Base-by-base conservation (phyloP, 805 yeast species). In the Starmerella powellii region DNA sequence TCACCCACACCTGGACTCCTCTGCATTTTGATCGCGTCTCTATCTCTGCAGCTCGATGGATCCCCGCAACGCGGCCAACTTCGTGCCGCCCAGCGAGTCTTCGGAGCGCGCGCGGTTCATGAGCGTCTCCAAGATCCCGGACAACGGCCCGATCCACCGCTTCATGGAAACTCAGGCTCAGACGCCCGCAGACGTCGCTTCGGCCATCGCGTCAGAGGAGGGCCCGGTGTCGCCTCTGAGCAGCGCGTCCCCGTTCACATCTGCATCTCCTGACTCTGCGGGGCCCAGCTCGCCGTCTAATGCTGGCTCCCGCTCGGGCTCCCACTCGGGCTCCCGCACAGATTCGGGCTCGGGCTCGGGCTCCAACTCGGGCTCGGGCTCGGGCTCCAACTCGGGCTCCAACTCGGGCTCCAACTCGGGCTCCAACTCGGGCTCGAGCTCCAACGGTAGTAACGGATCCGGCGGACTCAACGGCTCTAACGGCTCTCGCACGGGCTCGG, bases 11-110 rank as follows among this genome's bases (percentile, higher is more conserved):
- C n/a, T n/a, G n/a, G n/a, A n/a, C n/a, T n/a, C n/a, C n/a, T n/a
- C n/a, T n/a, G n/a, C n/a, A n/a, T n/a, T n/a, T n/a, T n/a, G n/a
- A n/a, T n/a, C n/a, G n/a, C n/a, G n/a, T n/a, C n/a, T n/a, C n/a
- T n/a, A n/a, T n/a, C n/a, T n/a, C n/a, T n/a, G n/a, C n/a, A n/a
- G n/a, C n/a, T n/a, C n/a, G n/a, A 86, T 86, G 97, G 97, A 87
- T 59, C 97, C 97, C 18, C 80, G 88, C 3, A 74, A 79, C 62
- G 95, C 86, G 51, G 94, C 95, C 16, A 77, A 85, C 60, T 87
- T 85, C 61, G 75, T 78, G 38, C 94, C 95, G 10, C 94, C 95
- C 0, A 76, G 85, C 13, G 70, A 76, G 41, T 20, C 31, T 10
- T 13, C 15, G 38, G 75, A 42, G 34, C 45, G 47, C 27, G 45